phyloP scores from a whole-genome alignment of 371 early-diverging fungal genomes.

The Actinomortierella wolfii region DNA sequence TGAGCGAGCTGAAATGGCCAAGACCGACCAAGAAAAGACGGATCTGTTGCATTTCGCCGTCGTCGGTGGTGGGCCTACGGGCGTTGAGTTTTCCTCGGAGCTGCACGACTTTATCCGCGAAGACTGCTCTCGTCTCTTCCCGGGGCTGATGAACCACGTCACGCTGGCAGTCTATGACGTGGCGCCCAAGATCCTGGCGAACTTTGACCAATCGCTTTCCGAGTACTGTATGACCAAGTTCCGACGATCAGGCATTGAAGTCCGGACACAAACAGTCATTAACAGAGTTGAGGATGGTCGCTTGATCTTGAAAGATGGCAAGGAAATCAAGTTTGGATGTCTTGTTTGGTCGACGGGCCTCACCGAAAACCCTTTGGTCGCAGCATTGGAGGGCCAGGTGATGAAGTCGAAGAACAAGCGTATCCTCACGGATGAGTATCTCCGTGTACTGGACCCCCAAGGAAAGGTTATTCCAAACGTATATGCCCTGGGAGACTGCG shows the following conservation, averaged over 20 bases:
- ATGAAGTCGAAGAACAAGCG: conserved; percentile 50
- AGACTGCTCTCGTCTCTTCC: conserved; percentile 71
- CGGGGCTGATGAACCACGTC: conserved; percentile 61
- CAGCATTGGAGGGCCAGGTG: conserved; percentile 49
- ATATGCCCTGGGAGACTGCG: conserved; percentile 86
- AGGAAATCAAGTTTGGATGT: conserved; percentile 41
- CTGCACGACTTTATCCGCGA: conserved; percentile 80
- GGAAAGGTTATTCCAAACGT: conserved; percentile 42
- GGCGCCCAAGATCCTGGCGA: conserved; percentile 70
- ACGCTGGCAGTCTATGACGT: conserved; percentile 76
- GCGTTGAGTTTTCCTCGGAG: conserved; percentile 77
- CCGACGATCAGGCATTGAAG: conserved; percentile 66
- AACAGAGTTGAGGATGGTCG: conserved; percentile 51
- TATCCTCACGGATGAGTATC: conserved; percentile 65
- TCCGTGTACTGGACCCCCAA: conserved; percentile 66
- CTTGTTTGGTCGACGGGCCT: conserved; percentile 79
- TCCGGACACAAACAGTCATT: conserved; percentile 63
- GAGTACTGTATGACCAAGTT: conserved; percentile 73
- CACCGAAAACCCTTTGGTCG: conserved; percentile 65
- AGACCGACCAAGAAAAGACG: conserved; percentile 65
- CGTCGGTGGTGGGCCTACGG: conserved; percentile 84
- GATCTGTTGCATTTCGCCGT: conserved; percentile 84
- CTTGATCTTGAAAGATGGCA: conserved; percentile 53
- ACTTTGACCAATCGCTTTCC: conserved; percentile 69
- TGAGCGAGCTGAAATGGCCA: conserved; percentile 78